Evolutionary conservation across 2,329 filamentous ascomycete genomes (phyloP), one percentile per base, ranked within the genome.

Genomic region (Venturiaceae sp.): DNA sequence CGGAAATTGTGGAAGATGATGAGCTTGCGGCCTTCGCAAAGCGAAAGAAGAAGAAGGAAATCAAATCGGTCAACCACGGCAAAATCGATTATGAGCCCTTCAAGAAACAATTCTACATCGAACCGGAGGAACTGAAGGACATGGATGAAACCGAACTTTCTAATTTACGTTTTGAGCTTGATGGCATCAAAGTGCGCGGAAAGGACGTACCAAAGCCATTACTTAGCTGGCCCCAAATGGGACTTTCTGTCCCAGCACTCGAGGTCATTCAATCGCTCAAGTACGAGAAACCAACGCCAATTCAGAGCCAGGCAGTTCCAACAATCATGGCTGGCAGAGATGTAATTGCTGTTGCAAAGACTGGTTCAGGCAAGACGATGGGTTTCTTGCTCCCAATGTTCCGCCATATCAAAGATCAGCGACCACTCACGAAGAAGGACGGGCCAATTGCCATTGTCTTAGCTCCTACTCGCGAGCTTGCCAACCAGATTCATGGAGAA

Each of bases 331-430:
- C 92, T 30, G 94, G 94, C 9, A 84, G 91, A 64, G 94, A 99
- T 75, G 88, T 96, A 37, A 90, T 99, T 63, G 94, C 92, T 64
- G 91, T 99, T 57, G 94, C 94, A 19, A 97, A 97, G 76, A 99
- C 94, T 28, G 94, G 94, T 5, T 97, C 94, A 28, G 94, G 94
- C 70, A 99, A 99, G 76, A 99, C 94, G 0, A 85, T 97, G 66
- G 94, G 94, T 5, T 99, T 97, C 69, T 75, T 96, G 32, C 81
- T 99, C 47, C 94, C 94, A 37, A 96, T 97, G 90, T 96, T 99
- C 71, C 85, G 94, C 58, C 94, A 99, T 70, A 96, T 97, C 75
- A 94, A 92, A 72, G 94, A 97, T 67, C 94, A 99, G 69, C 80
- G 84, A 54, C 85, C 88, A 0, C 76, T 96, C 19, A 88, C 88